Conservation (phyloP, 2,329 filamentous ascomycete species). For the Gaeumannomyces sp. region DNA sequence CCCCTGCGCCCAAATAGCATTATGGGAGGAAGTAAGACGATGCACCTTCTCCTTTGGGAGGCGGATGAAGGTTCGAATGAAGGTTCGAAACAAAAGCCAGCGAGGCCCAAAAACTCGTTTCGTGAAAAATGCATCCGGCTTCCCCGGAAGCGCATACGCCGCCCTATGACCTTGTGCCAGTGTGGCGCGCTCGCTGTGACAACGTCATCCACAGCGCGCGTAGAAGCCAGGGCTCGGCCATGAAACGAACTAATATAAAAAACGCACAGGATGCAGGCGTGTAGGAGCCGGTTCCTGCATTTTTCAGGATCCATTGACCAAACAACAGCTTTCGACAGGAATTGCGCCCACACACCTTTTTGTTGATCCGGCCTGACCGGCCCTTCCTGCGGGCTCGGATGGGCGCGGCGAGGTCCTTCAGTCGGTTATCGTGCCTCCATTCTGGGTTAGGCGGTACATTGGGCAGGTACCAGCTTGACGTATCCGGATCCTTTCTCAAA, state of each 20-base stretch:
- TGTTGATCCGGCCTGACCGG: background rate
- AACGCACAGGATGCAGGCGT: background rate
- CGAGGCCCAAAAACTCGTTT: background rate
- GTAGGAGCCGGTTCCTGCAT: background rate
- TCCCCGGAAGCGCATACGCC: too few species aligned
- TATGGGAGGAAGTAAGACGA: background rate
- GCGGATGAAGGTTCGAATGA: background rate
- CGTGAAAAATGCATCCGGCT: background rate
- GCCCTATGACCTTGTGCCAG: too few species aligned
- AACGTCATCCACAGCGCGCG: too few species aligned
- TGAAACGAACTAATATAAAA: background rate
- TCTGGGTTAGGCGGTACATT: too few species aligned
- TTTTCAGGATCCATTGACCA: background rate
- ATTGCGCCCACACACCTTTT: background rate
- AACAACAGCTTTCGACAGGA: background rate
- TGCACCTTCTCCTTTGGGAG: background rate
- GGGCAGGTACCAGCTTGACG: too few species aligned
- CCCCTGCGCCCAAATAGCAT: background rate
- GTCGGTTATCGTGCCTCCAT: background rate
- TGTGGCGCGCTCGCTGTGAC: too few species aligned
- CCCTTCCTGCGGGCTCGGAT: background rate
- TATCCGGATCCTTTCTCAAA: background rate
- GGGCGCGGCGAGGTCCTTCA: background rate
- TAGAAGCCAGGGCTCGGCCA: background rate
- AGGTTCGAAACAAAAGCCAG: background rate